Base-by-base conservation (phyloP, 2,329 filamentous ascomycete genomes). In the Cladosporium sp. region DNA sequence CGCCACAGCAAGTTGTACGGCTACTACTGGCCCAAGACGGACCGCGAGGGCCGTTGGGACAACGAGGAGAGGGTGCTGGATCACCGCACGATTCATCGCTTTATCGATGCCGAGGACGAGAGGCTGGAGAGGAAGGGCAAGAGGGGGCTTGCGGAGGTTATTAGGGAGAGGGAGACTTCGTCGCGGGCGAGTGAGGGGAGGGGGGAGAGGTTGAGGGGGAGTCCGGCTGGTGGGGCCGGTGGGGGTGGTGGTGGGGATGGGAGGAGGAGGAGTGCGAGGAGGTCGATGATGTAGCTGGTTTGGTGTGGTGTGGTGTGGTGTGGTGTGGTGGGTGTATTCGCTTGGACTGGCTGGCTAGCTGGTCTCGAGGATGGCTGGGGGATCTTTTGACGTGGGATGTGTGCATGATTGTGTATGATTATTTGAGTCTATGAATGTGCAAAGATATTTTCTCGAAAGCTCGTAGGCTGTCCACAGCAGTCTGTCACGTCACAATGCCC, bases 1-100 rank as follows among this genome's bases (percentile, higher is more conserved):
- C 82, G 93, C 0, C 93, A 98, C 66, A 95, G 88, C 13, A 97
- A 95, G 73, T 74, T 98, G 0, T 98, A 97, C 67, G 95, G 95
- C 0, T 96, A 87, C 65, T 78, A 86, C 53, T 98, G 93, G 93
- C 93, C 93, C 5, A 96, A 98, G 74, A 97, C 93, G 0, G 87
- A 95, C 55, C 86, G 79, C 56, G 83, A 86, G 22, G 88, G 88
- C 0, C 82, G 82, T 13, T 70, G 80, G 16, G 93, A 97, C 66
- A 84, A 81, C 8, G 78, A 83, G 57, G 75, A 82, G 60, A 69
- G 82, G 5, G 75, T 95, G 1, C 77, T 93, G 55, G 92, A 97
- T 66, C 91, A 96, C 65, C 79, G 92, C n/a, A 84, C 79, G 0
- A 80, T 97, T 3, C 87, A 96, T 68, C 85, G 92, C 0, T 96